Conservation (phyloP, 257 asterid species). For the Solanum chiquidenum region DNA sequence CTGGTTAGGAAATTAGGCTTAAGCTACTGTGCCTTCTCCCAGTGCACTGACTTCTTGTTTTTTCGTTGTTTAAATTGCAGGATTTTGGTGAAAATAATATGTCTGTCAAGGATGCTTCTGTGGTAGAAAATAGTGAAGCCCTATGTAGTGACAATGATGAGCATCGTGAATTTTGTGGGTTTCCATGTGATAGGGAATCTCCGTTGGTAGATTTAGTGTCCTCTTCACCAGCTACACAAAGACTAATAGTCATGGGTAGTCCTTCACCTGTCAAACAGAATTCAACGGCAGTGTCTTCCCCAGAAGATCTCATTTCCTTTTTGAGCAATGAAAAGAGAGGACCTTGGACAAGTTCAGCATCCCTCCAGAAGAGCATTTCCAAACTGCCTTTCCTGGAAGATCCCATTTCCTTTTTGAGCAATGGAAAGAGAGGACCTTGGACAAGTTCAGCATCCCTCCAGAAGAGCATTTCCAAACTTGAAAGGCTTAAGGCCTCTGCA, state of each 20-base stretch:
- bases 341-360: conserved; percentile 27
- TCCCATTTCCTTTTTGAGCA: conserved; percentile 24
- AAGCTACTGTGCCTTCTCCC: neutral
- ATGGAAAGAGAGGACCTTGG: conserved; percentile 19
- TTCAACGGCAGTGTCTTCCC: conserved; percentile 30
- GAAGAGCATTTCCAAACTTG: conserved; percentile 72
- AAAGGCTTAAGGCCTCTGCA: conserved; percentile 52
- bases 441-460: conserved; percentile 48
- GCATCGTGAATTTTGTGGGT: conserved; percentile 11
- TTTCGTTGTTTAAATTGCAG: conserved; percentile 1
- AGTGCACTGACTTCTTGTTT: neutral
- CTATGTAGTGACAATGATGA: conserved; percentile 1
- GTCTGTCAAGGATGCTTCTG: conserved; percentile 1
- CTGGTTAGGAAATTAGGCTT: neutral
- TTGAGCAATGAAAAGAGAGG: conserved; percentile 19
- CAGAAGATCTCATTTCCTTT: conserved; percentile 28
- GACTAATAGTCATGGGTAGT: conserved; percentile 10
- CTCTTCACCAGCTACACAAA: conserved; percentile 33
- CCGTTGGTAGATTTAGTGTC: conserved; percentile 24
- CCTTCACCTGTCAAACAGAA: conserved; percentile 37
- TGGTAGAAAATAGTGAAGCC: neutral
- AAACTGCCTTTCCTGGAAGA: conserved; percentile 39
- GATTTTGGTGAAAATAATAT: neutral
- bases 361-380: conserved; percentile 73
- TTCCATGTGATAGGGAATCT: conserved; percentile 25